Evolutionary conservation across 1,284 basidiomycete genomes (phyloP).

Genomic region (Fistulina hepatica): DNA sequence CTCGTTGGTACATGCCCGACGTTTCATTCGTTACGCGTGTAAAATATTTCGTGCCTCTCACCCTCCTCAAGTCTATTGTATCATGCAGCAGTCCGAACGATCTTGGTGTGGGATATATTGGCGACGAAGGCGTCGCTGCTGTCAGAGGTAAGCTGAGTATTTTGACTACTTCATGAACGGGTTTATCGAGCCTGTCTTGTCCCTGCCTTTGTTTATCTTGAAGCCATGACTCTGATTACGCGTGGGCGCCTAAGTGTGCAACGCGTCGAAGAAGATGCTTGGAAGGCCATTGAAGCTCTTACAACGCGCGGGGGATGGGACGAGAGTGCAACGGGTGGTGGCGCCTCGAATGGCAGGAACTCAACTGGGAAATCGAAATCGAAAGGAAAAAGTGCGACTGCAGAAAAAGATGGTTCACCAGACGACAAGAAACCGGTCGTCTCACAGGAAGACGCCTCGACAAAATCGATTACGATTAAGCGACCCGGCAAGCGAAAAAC

Average conservation of each 20-base stretch:
- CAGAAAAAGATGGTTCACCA: no score
- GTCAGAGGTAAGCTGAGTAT: slow-evolving; percentile 41
- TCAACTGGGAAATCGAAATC: no score
- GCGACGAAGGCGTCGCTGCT: slow-evolving; percentile 42
- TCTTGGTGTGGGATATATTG: slow-evolving; percentile 51
- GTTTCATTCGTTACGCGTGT: slow-evolving; percentile 63
- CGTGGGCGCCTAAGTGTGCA: slow-evolving; percentile 85
- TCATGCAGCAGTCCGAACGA: slow-evolving; percentile 30
- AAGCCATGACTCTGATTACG: slow-evolving; percentile 73
- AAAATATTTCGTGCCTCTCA: slow-evolving; percentile 68
- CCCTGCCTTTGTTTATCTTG: slow-evolving; percentile 4
- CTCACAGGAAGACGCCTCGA: no score
- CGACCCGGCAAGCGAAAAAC: no score
- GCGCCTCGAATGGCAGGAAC: no score
- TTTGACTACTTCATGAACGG: slow-evolving; percentile 4
- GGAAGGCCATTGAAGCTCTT: slow-evolving; percentile 53
- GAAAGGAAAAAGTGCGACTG: no score
- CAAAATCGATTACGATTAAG: no score
- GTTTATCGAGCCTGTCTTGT: neutral
- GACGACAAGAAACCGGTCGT: no score
- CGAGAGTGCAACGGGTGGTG: slow-evolving; percentile 23
- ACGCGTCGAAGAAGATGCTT: slow-evolving; percentile 62
- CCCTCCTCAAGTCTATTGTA: slow-evolving; percentile 57
- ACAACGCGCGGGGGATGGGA: slow-evolving; percentile 71
- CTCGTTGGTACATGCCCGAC: slow-evolving; percentile 93